Evolutionary conservation across 805 yeast genomes (phyloP).

Genomic region (Wickerhamiella azyma): DNA sequence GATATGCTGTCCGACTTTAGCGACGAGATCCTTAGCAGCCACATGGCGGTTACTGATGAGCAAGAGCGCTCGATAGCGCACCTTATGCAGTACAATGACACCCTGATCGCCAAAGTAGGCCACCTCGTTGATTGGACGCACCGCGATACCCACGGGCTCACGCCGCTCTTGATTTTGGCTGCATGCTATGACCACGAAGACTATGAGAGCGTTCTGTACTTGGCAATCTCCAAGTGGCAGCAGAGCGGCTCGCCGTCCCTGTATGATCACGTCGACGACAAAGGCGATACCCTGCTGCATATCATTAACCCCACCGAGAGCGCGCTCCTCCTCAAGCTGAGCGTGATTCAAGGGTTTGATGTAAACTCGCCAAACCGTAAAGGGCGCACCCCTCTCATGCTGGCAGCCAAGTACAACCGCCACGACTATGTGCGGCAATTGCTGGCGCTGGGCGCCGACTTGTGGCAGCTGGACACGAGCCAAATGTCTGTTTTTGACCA

Average conservation of each 20-base stretch:
- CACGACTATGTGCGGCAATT: slow-evolving; percentile 42
- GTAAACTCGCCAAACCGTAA: slow-evolving; percentile 48
- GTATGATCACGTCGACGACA: slow-evolving; percentile 50
- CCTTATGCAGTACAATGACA: slow-evolving; percentile 45
- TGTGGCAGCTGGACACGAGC: slow-evolving; percentile 23
- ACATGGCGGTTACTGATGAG: slow-evolving; percentile 36
- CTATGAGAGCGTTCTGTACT: slow-evolving; percentile 36
- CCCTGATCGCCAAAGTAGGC: slow-evolving; percentile 43
- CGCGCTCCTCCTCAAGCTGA: slow-evolving; percentile 1
- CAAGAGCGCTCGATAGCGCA: slow-evolving; percentile 58
- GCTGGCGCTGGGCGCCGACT: slow-evolving; percentile 37
- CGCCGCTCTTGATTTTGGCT: slow-evolving; percentile 65
- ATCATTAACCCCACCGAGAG: slow-evolving; percentile 37
- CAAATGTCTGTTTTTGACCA: slow-evolving; percentile 25
- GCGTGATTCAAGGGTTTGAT: slow-evolving; percentile 28
- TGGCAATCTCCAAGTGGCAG: slow-evolving; percentile 7
- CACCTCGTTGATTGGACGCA: slow-evolving; percentile 51
- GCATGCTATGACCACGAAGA: slow-evolving; percentile 67
- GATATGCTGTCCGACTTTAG: slow-evolving; percentile 30
- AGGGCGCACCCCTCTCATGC: slow-evolving; percentile 55
- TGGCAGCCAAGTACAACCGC: slow-evolving; percentile 56
- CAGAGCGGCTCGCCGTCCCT: slow-evolving; percentile 8
- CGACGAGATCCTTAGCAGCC: slow-evolving; percentile 32
- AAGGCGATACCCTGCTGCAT: slow-evolving; percentile 70
- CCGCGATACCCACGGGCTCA: slow-evolving; percentile 52